A percentile compares a stretch with the other conserved stretches of the same genome.
Conservation (phyloP, 2,329 filamentous ascomycete species). For the Colletotrichum sp. region DNA sequence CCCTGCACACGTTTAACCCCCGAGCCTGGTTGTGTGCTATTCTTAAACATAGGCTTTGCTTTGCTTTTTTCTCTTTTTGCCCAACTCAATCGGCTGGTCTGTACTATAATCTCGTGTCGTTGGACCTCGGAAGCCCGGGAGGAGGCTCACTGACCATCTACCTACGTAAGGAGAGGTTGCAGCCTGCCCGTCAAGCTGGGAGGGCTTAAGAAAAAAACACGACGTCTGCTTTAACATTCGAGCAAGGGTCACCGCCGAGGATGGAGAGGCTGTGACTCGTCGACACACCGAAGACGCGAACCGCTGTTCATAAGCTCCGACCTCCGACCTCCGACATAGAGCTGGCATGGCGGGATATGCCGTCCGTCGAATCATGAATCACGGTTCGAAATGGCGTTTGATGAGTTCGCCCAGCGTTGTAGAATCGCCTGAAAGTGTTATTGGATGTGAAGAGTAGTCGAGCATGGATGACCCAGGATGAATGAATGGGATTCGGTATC, state of each 20-base stretch:
- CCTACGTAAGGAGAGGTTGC: background rate
- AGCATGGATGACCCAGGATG: background rate
- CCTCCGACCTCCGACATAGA: background rate
- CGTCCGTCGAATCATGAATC: background rate
- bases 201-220: background rate
- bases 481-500: background rate
- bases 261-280: background rate
- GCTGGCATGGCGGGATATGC: conserved; percentile 6
- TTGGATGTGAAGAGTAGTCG: background rate
- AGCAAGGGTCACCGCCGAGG: background rate
- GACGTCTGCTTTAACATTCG: background rate
- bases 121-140: background rate
- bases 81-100: background rate
- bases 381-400: background rate
- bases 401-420: background rate
- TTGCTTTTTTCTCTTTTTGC: background rate
- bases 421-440: background rate
- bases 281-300: conserved; percentile 3
- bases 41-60: background rate
- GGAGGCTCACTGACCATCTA: background rate
- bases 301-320: conserved; percentile 7
- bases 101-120: background rate
- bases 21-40: background rate
- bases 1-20: background rate
- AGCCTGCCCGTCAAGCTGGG: background rate